phyloP scores from a whole-genome alignment of 179 eudicot species.

The Actinidia polygama region DNA sequence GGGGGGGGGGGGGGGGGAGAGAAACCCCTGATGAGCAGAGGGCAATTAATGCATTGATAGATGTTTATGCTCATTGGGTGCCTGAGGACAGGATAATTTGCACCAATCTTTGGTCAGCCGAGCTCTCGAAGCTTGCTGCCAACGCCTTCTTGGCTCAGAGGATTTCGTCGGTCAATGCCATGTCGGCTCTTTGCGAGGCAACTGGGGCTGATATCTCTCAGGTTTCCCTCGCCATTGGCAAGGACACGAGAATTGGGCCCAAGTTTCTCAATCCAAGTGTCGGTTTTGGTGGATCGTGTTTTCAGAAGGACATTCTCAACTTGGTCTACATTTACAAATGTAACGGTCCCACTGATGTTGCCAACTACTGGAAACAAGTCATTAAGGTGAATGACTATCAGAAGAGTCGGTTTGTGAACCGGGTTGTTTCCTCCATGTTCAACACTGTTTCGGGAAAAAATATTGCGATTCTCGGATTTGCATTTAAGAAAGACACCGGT shows the following conservation, averaged over 20 bases:
- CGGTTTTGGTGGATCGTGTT: constrained; percentile 70
- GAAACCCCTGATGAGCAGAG: constrained; percentile 55
- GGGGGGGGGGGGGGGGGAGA: too few species aligned
- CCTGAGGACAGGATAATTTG: constrained; percentile 58
- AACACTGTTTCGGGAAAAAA: constrained; percentile 65
- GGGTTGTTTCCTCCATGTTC: constrained; percentile 64
- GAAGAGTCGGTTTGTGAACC: constrained; percentile 61
- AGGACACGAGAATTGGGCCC: constrained; percentile 57
- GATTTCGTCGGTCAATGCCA: constrained; percentile 63
- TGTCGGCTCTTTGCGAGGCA: constrained; percentile 70
- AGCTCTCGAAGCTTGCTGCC: constrained; percentile 70
- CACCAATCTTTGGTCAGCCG: constrained; percentile 69
- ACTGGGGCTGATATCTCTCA: constrained; percentile 61
- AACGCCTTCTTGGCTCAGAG: constrained; percentile 68
- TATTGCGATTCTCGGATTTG: constrained; percentile 56
- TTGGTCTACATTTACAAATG: constrained; percentile 66
- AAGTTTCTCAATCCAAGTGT: constrained; percentile 69
- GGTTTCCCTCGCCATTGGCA: constrained; percentile 62
- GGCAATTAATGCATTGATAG: constrained; percentile 54
- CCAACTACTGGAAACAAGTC: constrained; percentile 68
- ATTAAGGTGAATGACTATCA: constrained; percentile 70
- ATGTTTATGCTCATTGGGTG: constrained; percentile 66
- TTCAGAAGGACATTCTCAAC: constrained; percentile 67
- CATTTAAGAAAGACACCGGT: constrained; percentile 66
- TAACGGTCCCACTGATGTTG: constrained; percentile 58